Conservation (phyloP, 345 rosid species). For the Firmiana major region DNA sequence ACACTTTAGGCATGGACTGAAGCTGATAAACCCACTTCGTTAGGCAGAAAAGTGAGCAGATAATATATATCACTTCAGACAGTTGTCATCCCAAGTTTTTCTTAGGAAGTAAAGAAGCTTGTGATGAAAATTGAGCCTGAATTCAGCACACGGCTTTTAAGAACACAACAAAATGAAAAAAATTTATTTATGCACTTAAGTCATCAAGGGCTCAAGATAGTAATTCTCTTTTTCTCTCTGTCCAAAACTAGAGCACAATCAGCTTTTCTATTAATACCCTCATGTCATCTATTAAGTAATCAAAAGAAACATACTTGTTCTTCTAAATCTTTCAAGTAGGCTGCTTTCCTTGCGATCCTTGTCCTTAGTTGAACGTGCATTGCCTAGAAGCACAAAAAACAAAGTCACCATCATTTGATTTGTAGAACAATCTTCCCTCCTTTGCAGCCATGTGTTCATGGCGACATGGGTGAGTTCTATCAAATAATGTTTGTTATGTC, state of each 20-base stretch:
- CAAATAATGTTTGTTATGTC: background rate
- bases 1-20: background rate
- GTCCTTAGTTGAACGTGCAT: slow-evolving; percentile 19
- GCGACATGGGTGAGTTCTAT: background rate
- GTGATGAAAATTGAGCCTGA: background rate
- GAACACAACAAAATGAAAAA: background rate
- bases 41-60: background rate
- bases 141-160: background rate
- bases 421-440: background rate
- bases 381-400: slow-evolving; percentile 22
- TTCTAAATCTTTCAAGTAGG: slow-evolving; percentile 41
- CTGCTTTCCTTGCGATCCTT: slow-evolving; percentile 35
- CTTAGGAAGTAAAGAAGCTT: background rate
- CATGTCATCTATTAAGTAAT: background rate
- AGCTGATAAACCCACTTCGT: slow-evolving; percentile 1
- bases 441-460: background rate
- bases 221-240: background rate
- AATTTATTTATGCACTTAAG: background rate
- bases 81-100: background rate
- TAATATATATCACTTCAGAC: background rate
- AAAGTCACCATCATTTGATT: background rate
- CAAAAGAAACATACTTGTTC: slow-evolving; percentile 30
- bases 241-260: background rate
- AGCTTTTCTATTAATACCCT: too few species aligned
- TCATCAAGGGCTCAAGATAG: background rate